Conservation (phyloP, 495 filamentous ascomycete species). For the Trichoderma erinaceum region DNA sequence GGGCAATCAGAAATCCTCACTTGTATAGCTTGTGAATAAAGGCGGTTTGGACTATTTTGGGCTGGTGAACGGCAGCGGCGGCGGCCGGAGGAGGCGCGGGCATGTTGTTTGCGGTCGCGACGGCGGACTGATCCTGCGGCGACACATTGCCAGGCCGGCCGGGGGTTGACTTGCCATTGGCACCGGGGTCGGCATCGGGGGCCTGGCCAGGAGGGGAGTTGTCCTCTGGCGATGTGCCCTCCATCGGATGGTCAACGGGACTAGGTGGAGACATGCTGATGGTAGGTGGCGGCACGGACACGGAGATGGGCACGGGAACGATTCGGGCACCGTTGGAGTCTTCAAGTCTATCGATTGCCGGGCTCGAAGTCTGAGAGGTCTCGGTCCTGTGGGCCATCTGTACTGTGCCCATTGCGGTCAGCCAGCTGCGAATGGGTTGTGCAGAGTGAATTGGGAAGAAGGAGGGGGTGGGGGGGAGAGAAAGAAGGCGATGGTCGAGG, state of each 20-base stretch:
- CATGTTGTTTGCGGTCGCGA: slow-evolving; percentile 22
- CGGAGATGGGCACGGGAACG: slow-evolving; percentile 39
- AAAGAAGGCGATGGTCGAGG: slow-evolving; percentile 12
- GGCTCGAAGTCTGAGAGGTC: slow-evolving; percentile 37
- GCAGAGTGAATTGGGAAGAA: slow-evolving; percentile 21
- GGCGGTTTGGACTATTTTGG: slow-evolving; percentile 97
- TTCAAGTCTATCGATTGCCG: slow-evolving; percentile 30
- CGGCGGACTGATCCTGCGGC: background rate
- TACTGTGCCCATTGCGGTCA: slow-evolving; percentile 25
- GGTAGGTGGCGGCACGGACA: slow-evolving; percentile 25
- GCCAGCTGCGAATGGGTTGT: slow-evolving; percentile 20
- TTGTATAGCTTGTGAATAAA: slow-evolving; percentile 99
- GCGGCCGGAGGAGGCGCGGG: slow-evolving; percentile 52
- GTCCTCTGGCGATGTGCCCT: slow-evolving; percentile 30
- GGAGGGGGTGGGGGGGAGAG: background rate
- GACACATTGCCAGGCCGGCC: background rate
- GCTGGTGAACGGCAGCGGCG: slow-evolving; percentile 82
- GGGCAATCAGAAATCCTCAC: slow-evolving; percentile 47
- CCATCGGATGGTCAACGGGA: slow-evolving; percentile 37
- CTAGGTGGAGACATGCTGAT: slow-evolving; percentile 46
- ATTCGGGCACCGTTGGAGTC: slow-evolving; percentile 40
- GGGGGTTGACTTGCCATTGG: slow-evolving; percentile 8
- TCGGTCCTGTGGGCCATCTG: slow-evolving; percentile 46
- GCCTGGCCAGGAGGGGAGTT: slow-evolving; percentile 22
- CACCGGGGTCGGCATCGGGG: slow-evolving; percentile 35